phyloP scores from a whole-genome alignment of 2,329 filamentous ascomycete genomes.

The Talaromyces amestolkiae region DNA sequence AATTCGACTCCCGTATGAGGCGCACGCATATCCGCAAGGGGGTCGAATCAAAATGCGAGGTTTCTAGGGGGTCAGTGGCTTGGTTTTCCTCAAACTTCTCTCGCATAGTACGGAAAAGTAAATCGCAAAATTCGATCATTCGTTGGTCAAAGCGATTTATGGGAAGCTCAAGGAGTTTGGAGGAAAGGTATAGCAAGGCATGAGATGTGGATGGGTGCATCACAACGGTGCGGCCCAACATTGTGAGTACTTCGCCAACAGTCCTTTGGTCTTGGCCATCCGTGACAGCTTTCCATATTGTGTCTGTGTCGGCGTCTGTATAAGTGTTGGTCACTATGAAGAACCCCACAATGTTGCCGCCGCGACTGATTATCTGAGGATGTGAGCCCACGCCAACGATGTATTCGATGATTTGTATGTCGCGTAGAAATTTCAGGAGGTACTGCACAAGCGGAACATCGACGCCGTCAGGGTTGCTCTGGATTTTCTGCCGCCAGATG shows the following conservation, averaged over 20 bases:
- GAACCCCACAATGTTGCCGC: constrained; percentile 82
- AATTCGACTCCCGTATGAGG: constrained; percentile 69
- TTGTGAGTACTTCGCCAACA: constrained; percentile 72
- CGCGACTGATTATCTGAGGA: constrained; percentile 79
- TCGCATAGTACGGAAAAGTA: constrained; percentile 52
- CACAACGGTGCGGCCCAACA: constrained; percentile 55
- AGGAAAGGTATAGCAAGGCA: constrained; percentile 63
- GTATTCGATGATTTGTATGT: constrained; percentile 75
- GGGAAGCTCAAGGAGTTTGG: constrained; percentile 66
- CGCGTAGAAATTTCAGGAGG: constrained; percentile 66
- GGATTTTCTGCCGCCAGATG: constrained; percentile 62
- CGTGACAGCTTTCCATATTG: constrained; percentile 78
- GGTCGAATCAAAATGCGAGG: constrained; percentile 37
- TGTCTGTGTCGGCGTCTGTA: constrained; percentile 67
- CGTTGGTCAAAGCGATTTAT: constrained; percentile 60
- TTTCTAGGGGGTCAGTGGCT: constrained; percentile 26
- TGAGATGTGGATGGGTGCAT: constrained; percentile 43
- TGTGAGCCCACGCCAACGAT: constrained; percentile 89
- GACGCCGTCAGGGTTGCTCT: constrained; percentile 40
- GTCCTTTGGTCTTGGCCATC: constrained; percentile 80
- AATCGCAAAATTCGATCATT: constrained; percentile 62
- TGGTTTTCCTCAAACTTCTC: constrained; percentile 42
- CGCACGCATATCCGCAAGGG: constrained; percentile 61
- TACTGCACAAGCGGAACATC: constrained; percentile 61
- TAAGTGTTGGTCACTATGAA: constrained; percentile 76